Evolutionary conservation across 495 filamentous ascomycete genomes (phyloP), one percentile per base, ranked within the genome.

Genomic region (Acidomyces sp.): DNA sequence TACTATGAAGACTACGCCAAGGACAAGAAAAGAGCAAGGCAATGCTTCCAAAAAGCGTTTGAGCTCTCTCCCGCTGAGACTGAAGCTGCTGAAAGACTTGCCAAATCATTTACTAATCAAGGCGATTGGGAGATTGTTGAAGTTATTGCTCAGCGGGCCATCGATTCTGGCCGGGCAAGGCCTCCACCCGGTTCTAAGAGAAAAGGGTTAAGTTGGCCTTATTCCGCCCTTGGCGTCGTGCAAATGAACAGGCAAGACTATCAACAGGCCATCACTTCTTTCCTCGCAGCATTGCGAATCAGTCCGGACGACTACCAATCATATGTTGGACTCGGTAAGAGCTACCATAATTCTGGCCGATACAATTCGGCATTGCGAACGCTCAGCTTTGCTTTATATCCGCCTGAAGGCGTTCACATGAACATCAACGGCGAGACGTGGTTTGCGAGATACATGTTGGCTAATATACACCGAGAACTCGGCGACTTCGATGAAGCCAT

Each of bases 401-500:
- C 88, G 33, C 80, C 82, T 44, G 66, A 74, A 37, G 60, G 72
- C 3, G 52, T 64, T 2, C 59, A 64, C 24, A 52, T 53, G 28
- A 57, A 63, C 12, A 65, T 66, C 7, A 29, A 50, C 17, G 64
- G 52, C 4, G 77, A 87, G 28, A 77, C 72, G 25, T 99, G 90
- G 90, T 96, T 95, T 56, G 82, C 85, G 5, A 80, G 83, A 48
- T 93, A 95, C 54, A 93, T 99, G 77, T 69, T 94, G n/a, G 88
- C 86, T 2, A 95, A 99, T 45, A 80, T 96, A 13, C 80, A 82
- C 52, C 73, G 90, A 27, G 90, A 96, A 57, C 68, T 96, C 24
- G 85, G 87, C 9, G 77, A 93, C 13, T 93, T 79, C 56, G 82
- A 88, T 35, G 78, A 80, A 23, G 83, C 90, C 6, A 80, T 88